Conservation (phyloP, 176 grass and related monocot species). For the Microstegium vimineum region DNA sequence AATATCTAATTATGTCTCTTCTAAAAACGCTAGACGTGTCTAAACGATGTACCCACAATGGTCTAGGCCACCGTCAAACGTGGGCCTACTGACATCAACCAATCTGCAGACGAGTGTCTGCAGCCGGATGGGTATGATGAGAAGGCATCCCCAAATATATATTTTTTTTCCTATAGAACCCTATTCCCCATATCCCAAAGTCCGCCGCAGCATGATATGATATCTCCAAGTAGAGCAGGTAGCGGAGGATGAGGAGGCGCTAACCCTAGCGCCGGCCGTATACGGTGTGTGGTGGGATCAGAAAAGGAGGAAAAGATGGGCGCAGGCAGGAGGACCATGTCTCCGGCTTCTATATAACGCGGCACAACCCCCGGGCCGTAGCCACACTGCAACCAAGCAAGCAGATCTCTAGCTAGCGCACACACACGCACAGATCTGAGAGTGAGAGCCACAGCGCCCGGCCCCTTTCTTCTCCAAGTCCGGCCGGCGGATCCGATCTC, state of each 20-base stretch:
- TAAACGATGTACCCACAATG: not conserved
- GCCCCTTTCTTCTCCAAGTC: slow-evolving; percentile 11
- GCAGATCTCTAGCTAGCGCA: not conserved
- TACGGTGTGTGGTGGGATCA: not conserved
- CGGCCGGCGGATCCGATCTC: not conserved
- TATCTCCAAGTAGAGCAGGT: no score
- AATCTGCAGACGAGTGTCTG: not conserved
- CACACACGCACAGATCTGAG: slow-evolving; percentile 27
- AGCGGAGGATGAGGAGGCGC: not conserved
- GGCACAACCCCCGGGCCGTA: not conserved
- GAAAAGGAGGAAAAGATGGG: slow-evolving; percentile 15
- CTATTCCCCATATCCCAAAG: slow-evolving; percentile 7
- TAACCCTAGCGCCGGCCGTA: not conserved
- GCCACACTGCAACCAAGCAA: slow-evolving; percentile 3
- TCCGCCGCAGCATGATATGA: not conserved
- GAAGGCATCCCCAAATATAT: not conserved
- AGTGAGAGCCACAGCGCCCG: not conserved
- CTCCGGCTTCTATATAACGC: slow-evolving; percentile 25
- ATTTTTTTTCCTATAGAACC: not conserved
- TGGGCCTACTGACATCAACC: not conserved
- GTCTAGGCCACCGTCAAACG: not conserved
- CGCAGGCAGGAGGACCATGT: not conserved
- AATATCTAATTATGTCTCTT: not conserved
- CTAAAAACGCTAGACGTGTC: not conserved
- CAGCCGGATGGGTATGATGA: not conserved